These are phyloP conservation scores for Isatis lusitanica DNA, from an alignment of 441 rosid genomes.

Conservation along the genomic window DNA sequence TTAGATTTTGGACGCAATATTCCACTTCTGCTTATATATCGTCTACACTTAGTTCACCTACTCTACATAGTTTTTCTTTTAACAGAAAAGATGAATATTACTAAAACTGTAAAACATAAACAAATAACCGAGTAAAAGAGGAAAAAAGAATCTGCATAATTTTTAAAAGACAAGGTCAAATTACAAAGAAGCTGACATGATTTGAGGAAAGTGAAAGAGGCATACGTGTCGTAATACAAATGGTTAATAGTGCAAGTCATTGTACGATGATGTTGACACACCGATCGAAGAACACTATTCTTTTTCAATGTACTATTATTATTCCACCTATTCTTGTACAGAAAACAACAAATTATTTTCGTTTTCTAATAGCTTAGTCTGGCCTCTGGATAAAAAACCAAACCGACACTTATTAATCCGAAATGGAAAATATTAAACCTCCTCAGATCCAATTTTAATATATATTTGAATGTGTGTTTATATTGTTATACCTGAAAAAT, in stretches of 20 bases:
- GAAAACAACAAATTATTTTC: background rate
- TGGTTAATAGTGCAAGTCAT: conserved; percentile 11
- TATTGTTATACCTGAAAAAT: too few relatives aligned
- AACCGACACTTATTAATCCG: too few relatives aligned
- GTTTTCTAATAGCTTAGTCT: background rate
- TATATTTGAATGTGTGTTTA: too few relatives aligned
- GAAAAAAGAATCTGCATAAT: conserved; percentile 9
- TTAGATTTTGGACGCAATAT: background rate
- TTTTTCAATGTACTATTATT: background rate
- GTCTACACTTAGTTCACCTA: conserved; percentile 9
- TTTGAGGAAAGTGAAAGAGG: background rate
- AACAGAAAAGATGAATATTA: conserved; percentile 18
- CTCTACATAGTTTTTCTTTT: background rate
- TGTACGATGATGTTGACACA: conserved; percentile 37
- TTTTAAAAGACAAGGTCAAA: conserved; percentile 15
- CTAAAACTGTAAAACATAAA: conserved; percentile 2
- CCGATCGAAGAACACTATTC: conserved; percentile 21
- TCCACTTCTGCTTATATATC: background rate
- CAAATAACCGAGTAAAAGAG: background rate
- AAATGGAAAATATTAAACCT: too few relatives aligned
- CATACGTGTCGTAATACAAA: conserved; percentile 11
- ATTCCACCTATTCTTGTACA: conserved; percentile 14
- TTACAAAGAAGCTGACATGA: conserved; percentile 9
- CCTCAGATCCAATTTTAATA: too few relatives aligned
- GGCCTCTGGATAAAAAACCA: too few relatives aligned